phyloP scores from a whole-genome alignment of 2,329 filamentous ascomycete genomes.

The Pestalotiopsis sp. region DNA sequence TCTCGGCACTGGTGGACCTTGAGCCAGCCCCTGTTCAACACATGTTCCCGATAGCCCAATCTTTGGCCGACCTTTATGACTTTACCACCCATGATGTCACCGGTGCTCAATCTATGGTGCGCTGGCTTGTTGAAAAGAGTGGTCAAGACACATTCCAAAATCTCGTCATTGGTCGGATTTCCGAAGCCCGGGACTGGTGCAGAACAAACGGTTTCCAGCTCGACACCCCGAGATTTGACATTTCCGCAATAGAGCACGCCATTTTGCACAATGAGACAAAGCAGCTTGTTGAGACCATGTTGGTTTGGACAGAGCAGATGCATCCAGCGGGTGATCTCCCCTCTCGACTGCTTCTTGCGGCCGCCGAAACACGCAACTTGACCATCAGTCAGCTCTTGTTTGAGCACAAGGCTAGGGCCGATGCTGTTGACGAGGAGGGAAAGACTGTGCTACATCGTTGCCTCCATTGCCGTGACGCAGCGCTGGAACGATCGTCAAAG shows the following conservation, averaged over 20 bases:
- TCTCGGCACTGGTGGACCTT: neutral
- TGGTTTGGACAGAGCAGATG: neutral
- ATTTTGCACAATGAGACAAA: neutral
- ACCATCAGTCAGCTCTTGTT: neutral
- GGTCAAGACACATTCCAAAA: neutral
- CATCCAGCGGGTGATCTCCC: neutral
- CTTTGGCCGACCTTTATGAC: slow-evolving; percentile 2
- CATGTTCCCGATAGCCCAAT: slow-evolving; percentile 2
- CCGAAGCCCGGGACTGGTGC: neutral
- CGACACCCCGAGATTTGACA: neutral
- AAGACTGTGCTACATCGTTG: slow-evolving; percentile 8
- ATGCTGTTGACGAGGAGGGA: neutral
- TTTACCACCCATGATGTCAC: neutral
- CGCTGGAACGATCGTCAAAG: neutral
- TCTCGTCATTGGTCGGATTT: neutral
- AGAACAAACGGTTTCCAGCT: neutral
- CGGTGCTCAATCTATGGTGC: neutral
- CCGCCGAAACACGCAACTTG: neutral
- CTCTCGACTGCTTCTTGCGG: slow-evolving; percentile 6
- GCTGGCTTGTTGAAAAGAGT: neutral
- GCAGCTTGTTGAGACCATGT: slow-evolving; percentile 1
- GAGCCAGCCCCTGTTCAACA: neutral
- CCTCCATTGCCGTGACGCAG: neutral
- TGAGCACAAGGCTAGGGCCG: neutral
- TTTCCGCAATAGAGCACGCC: neutral